A percentile compares a stretch with the other conserved stretches of the same genome.
Conservation (phyloP, 208 protist species). For the Leishmania mexicana region DNA sequence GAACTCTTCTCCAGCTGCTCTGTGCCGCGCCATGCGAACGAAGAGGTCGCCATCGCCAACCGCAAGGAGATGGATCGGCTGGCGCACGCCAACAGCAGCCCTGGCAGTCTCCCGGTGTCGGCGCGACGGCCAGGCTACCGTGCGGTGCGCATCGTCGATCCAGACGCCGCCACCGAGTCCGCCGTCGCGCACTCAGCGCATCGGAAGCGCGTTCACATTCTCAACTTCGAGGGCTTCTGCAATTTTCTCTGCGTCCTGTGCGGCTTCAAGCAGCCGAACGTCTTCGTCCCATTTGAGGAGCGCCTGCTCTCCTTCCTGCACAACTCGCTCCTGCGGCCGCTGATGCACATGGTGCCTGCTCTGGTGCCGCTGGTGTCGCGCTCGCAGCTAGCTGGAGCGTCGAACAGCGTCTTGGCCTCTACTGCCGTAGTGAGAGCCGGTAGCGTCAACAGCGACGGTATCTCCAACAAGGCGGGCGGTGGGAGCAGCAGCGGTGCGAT, state of each 20-base stretch:
- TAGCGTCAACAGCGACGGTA: background rate
- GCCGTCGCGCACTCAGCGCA: slow-evolving; percentile 15
- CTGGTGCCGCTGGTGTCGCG: slow-evolving; percentile 38
- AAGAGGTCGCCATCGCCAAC: slow-evolving; percentile 52
- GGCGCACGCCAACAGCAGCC: slow-evolving; percentile 27
- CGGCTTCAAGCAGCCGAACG: slow-evolving; percentile 88
- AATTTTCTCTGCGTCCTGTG: slow-evolving; percentile 86
- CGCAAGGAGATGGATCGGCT: slow-evolving; percentile 64
- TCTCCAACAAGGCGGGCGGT: background rate
- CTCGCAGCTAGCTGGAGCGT: slow-evolving; percentile 7
- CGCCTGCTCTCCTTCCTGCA: slow-evolving; percentile 72
- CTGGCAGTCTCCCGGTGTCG: slow-evolving; percentile 4
- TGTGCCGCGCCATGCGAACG: slow-evolving; percentile 46
- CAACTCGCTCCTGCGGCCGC: slow-evolving; percentile 73
- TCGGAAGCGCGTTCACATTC: slow-evolving; percentile 33
- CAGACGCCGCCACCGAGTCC: slow-evolving; percentile 29
- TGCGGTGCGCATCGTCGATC: slow-evolving; percentile 67
- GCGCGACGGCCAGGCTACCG: slow-evolving; percentile 38
- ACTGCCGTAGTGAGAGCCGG: background rate
- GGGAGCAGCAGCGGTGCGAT: background rate
- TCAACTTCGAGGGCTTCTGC: slow-evolving; percentile 81
- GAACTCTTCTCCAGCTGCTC: slow-evolving; percentile 84
- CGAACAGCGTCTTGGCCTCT: background rate
- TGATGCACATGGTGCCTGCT: slow-evolving; percentile 63
- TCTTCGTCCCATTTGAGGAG: slow-evolving; percentile 74